Evolutionary conservation across 345 rosid genomes (phyloP).

Genomic region (Gossypium turneri): DNA sequence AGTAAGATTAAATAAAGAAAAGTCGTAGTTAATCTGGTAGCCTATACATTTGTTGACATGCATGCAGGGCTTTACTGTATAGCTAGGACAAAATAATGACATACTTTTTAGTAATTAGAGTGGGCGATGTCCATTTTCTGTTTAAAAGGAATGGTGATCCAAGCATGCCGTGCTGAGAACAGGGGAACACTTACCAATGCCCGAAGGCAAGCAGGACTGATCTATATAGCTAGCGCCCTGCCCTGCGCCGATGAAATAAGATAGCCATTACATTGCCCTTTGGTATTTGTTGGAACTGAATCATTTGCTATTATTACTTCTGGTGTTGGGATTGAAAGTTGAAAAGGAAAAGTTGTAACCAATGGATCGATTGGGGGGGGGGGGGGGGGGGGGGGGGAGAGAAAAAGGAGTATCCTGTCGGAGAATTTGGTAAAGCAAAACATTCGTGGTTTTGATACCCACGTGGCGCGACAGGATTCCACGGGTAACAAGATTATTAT

Average conservation of each 20-base stretch:
- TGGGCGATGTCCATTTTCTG: not conserved
- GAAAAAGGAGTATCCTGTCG: slow-evolving; percentile 21
- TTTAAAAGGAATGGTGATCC: not conserved
- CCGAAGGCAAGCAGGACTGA: not conserved
- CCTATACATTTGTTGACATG: too few relatives aligned
- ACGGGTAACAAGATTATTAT: slow-evolving; percentile 2
- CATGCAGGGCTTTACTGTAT: too few relatives aligned
- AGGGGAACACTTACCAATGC: not conserved
- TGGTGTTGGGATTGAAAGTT: not conserved
- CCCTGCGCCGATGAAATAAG: too few relatives aligned
- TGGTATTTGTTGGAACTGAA: not conserved
- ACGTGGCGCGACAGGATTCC: slow-evolving; percentile 24
- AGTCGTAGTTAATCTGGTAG: not conserved
- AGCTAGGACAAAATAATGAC: not conserved
- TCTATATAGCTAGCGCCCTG: not conserved
- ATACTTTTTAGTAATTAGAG: not conserved
- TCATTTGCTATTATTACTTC: not conserved
- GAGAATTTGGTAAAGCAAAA: slow-evolving; percentile 19
- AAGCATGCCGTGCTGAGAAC: not conserved
- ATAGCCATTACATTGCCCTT: not conserved
- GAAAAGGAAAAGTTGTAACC: not conserved
- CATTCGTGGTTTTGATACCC: not conserved
- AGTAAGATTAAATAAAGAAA: not conserved
- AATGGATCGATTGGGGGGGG: not conserved
- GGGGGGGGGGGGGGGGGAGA: not conserved